phyloP scores from a whole-genome alignment of 1,139 yeast genomes.

The Geotrichum restrictum region DNA sequence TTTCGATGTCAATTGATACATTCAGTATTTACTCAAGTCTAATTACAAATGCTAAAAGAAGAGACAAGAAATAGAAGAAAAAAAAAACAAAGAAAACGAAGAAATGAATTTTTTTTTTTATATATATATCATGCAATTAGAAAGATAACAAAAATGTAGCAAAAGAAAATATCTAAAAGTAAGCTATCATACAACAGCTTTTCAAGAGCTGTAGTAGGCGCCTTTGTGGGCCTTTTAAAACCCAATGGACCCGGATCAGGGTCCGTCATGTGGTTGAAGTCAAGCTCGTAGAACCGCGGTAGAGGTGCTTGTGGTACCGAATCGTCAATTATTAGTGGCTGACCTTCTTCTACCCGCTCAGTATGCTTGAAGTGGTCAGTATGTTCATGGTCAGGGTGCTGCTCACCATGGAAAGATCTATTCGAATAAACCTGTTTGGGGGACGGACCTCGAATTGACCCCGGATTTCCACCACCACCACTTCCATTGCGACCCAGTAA shows the following conservation, averaged over 20 bases:
- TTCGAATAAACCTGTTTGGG: too few species aligned
- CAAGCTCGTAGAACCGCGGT: conserved; percentile 12
- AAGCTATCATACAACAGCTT: conserved; percentile 8
- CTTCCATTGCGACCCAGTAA: too few species aligned
- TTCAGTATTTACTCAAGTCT: too few species aligned
- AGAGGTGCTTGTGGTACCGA: background rate
- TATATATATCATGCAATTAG: conserved; percentile 11
- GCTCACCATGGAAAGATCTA: background rate
- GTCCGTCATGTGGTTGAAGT: conserved; percentile 10
- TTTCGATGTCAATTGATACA: too few species aligned
- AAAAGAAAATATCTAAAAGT: conserved; percentile 8
- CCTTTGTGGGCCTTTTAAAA: background rate
- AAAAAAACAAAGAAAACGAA: background rate
- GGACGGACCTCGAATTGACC: too few species aligned
- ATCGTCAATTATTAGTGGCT: too few species aligned
- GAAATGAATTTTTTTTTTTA: too few species aligned
- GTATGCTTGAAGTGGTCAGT: too few species aligned
- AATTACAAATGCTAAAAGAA: too few species aligned
- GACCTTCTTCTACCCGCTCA: too few species aligned
- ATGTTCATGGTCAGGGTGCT: background rate
- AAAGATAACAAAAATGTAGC: conserved; percentile 10
- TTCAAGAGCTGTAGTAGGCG: conserved; percentile 5
- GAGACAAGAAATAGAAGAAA: too few species aligned
- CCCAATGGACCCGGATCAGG: background rate
- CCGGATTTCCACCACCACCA: too few species aligned